A percentile compares a stretch with the other conserved stretches of the same genome.
phyloP scores from a whole-genome alignment of 805 yeast species.

The Priceomyces medius region DNA sequence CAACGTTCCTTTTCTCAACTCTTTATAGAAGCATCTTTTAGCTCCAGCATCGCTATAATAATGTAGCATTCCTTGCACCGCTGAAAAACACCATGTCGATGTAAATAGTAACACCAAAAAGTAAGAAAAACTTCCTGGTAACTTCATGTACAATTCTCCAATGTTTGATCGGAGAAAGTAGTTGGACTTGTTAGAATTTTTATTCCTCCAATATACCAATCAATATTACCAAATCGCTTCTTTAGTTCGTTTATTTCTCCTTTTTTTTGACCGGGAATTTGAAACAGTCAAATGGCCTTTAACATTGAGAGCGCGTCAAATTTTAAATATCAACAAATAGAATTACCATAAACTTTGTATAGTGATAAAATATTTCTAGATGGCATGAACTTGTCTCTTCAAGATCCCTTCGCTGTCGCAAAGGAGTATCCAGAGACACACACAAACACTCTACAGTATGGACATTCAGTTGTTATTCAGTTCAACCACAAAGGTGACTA shows the following conservation, averaged over 20 bases:
- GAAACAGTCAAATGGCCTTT: neutral
- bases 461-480: conserved; percentile 64
- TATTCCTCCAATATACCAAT: neutral
- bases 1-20: conserved; percentile 49
- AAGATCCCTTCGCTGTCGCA: conserved; percentile 89
- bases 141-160: neutral
- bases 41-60: conserved; percentile 53
- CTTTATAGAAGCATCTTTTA: conserved; percentile 56
- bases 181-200: too few relatives aligned
- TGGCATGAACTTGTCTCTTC: conserved; percentile 73
- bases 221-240: neutral
- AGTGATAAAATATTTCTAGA: too few relatives aligned
- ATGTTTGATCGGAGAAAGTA: neutral
- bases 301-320: neutral
- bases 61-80: conserved; percentile 29
- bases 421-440: conserved; percentile 88
- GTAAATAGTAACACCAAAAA: neutral
- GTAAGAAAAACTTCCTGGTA: neutral
- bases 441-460: conserved; percentile 65
- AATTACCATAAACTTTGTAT: neutral
- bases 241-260: neutral
- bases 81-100: too few relatives aligned
- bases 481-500: conserved; percentile 81
- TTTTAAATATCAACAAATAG: neutral
- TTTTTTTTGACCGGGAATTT: neutral